These are phyloP conservation scores for Hymenoscyphus repandus DNA, from an alignment of 2,329 filamentous ascomycete genomes.

Conservation along the genomic window DNA sequence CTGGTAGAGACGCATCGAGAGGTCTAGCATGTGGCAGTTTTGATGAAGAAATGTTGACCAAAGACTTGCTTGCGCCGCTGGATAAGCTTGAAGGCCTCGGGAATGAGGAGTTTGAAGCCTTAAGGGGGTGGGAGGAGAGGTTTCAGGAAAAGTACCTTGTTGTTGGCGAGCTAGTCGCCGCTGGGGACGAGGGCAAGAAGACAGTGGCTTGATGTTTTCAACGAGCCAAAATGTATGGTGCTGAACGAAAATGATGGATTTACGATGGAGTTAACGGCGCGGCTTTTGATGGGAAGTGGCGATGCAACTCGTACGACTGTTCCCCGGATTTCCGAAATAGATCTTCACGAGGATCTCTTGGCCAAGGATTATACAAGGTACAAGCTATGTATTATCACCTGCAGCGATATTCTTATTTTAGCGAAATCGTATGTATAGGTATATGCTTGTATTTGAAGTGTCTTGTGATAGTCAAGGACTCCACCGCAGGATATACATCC, in stretches of 20 bases:
- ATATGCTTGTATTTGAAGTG: background rate
- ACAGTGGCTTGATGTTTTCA: constrained; percentile 5
- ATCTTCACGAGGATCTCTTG: too few relatives aligned
- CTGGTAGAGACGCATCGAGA: constrained; percentile 82
- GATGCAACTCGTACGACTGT: too few relatives aligned
- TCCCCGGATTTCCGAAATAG: too few relatives aligned
- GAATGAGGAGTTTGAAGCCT: constrained; percentile 71
- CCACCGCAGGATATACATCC: background rate
- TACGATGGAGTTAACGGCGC: too few relatives aligned
- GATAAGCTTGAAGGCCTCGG: constrained; percentile 70
- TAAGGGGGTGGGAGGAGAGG: constrained; percentile 88
- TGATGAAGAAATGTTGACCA: constrained; percentile 90
- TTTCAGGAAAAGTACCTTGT: constrained; percentile 93
- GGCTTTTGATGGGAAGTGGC: too few relatives aligned
- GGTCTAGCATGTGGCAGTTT: constrained; percentile 90
- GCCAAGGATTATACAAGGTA: too few relatives aligned
- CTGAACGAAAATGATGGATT: background rate
- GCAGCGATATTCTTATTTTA: too few relatives aligned
- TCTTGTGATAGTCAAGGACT: background rate
- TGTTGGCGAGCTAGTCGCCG: constrained; percentile 78
- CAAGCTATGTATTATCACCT: too few relatives aligned
- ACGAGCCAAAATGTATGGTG: background rate
- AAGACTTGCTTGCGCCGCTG: constrained; percentile 78
- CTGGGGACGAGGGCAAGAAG: constrained; percentile 48
- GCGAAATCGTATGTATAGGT: background rate